A percentile compares a stretch with the other conserved stretches of the same genome.
These are phyloP conservation scores for Metarhizium brunneum DNA, from an alignment of 2,329 filamentous ascomycete genomes.

Conservation along the genomic window DNA sequence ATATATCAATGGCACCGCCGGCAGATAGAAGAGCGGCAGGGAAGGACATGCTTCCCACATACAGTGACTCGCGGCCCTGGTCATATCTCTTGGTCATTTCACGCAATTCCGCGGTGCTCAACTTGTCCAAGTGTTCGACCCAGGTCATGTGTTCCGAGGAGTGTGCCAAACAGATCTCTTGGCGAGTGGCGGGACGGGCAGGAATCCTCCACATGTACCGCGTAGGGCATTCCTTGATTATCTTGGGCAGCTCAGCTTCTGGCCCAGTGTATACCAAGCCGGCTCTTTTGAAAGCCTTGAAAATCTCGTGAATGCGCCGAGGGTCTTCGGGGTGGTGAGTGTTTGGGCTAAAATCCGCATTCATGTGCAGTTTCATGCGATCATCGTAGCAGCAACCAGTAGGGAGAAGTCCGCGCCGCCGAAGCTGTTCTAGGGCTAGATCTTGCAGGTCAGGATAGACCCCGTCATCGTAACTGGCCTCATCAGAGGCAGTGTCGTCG, in stretches of 20 bases:
- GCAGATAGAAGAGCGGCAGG: conserved; percentile 75
- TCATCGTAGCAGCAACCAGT: conserved; percentile 85
- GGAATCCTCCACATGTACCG: conserved; percentile 68
- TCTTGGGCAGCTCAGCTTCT: conserved; percentile 41
- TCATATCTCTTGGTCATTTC: conserved; percentile 53
- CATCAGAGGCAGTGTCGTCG: conserved; percentile 23
- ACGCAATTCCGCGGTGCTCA: conserved; percentile 56
- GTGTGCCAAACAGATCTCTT: conserved; percentile 77
- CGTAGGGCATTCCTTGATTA: conserved; percentile 44
- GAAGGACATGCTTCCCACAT: conserved; percentile 75
- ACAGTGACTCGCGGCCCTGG: conserved; percentile 64
- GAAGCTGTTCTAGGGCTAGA: conserved; percentile 27
- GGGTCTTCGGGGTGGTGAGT: conserved; percentile 94
- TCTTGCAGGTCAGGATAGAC: conserved; percentile 27
- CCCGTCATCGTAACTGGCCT: conserved; percentile 25
- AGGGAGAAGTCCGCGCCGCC: conserved; percentile 44
- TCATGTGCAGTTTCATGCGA: conserved; percentile 91
- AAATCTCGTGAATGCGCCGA: conserved; percentile 84
- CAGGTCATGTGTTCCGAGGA: conserved; percentile 68
- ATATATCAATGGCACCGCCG: conserved; percentile 92
- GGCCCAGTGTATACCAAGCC: conserved; percentile 63
- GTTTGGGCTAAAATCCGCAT: conserved; percentile 62
- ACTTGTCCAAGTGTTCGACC: conserved; percentile 50
- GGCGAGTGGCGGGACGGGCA: conserved; percentile 64
- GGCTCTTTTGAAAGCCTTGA: conserved; percentile 74